These are phyloP conservation scores for Podospora bellae-mahoneyi DNA, from an alignment of 495 filamentous ascomycete genomes.

Conservation along the genomic window DNA sequence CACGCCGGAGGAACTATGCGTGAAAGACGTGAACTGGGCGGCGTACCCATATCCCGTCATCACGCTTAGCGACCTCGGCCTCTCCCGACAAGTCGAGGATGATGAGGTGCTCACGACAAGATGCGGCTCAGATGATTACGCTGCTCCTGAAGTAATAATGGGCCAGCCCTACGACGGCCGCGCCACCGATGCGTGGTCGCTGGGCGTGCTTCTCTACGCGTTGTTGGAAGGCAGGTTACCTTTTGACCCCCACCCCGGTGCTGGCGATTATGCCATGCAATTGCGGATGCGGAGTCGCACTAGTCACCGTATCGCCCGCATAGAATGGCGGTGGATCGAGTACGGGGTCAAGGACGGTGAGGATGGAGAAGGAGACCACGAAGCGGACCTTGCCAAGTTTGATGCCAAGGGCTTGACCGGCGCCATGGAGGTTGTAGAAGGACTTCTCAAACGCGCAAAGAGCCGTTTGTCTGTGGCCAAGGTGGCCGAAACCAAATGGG, in stretches of 20 bases:
- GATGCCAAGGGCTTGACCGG: slow-evolving; percentile 63
- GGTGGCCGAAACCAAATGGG: slow-evolving; percentile 71
- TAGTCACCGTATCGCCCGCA: slow-evolving; percentile 87
- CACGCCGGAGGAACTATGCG: slow-evolving; percentile 49
- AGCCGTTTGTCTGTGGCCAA: slow-evolving; percentile 69
- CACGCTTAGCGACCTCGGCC: slow-evolving; percentile 86
- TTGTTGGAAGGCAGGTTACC: slow-evolving; percentile 88
- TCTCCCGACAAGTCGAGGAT: slow-evolving; percentile 77
- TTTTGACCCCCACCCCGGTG: slow-evolving; percentile 80
- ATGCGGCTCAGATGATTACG: slow-evolving; percentile 96
- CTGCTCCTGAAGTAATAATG: slow-evolving; percentile 92
- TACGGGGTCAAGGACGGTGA: slow-evolving; percentile 71
- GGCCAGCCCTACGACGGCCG: slow-evolving; percentile 94
- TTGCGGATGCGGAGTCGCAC: slow-evolving; percentile 66
- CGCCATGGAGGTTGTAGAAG: slow-evolving; percentile 76
- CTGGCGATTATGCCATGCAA: slow-evolving; percentile 57
- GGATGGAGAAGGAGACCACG: slow-evolving; percentile 42
- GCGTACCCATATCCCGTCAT: slow-evolving; percentile 74
- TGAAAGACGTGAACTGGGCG: slow-evolving; percentile 55
- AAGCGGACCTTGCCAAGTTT: slow-evolving; percentile 46
- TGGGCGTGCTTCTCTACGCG: slow-evolving; percentile 90
- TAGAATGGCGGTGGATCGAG: slow-evolving; percentile 90
- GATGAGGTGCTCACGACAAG: slow-evolving; percentile 80
- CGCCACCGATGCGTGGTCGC: slow-evolving; percentile 87
- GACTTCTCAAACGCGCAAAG: slow-evolving; percentile 71